Conservation (phyloP, 805 yeast species). For the Saccharomycopsis synnaedendra region DNA sequence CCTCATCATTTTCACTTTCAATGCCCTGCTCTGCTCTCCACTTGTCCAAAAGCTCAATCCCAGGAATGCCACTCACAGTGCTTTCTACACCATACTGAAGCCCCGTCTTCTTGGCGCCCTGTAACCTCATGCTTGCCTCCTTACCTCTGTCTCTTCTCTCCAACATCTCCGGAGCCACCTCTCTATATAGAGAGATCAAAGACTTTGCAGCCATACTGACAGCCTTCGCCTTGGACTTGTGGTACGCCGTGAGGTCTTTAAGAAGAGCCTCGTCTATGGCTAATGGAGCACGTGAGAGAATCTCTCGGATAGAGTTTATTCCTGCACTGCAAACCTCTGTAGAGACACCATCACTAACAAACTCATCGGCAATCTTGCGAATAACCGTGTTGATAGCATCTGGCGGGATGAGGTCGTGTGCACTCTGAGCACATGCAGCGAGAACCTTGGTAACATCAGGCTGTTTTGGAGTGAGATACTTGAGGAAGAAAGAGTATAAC, state of each 20-base stretch:
- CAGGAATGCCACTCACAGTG: constrained; percentile 67
- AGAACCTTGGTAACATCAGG: constrained; percentile 86
- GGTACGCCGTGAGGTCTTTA: constrained; percentile 84
- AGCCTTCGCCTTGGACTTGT: constrained; percentile 86
- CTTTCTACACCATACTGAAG: constrained; percentile 70
- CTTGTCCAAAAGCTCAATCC: constrained; percentile 77
- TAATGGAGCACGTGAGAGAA: constrained; percentile 84
- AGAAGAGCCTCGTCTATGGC: constrained; percentile 82
- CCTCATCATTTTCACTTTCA: constrained; percentile 52
- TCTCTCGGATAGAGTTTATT: constrained; percentile 88
- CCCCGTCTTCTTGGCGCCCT: constrained; percentile 29
- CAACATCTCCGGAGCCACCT: constrained; percentile 94
- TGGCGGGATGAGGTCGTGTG: constrained; percentile 96
- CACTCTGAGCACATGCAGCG: constrained; percentile 96
- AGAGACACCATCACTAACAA: constrained; percentile 96
- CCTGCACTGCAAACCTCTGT: constrained; percentile 98
- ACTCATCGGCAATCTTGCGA: constrained; percentile 92
- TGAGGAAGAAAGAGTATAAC: constrained; percentile 76
- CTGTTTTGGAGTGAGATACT: constrained; percentile 90
- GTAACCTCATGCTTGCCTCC: constrained; percentile 72
- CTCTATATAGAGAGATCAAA: constrained; percentile 77
- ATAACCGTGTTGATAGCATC: constrained; percentile 73
- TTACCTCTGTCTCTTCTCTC: constrained; percentile 88
- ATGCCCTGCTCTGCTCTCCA: constrained; percentile 62
- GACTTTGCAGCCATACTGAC: constrained; percentile 93